A percentile compares a stretch with the other conserved stretches of the same genome.
Evolutionary conservation across 495 filamentous ascomycete species (phyloP).

Genomic region (Aspergillus bertholletiae): DNA sequence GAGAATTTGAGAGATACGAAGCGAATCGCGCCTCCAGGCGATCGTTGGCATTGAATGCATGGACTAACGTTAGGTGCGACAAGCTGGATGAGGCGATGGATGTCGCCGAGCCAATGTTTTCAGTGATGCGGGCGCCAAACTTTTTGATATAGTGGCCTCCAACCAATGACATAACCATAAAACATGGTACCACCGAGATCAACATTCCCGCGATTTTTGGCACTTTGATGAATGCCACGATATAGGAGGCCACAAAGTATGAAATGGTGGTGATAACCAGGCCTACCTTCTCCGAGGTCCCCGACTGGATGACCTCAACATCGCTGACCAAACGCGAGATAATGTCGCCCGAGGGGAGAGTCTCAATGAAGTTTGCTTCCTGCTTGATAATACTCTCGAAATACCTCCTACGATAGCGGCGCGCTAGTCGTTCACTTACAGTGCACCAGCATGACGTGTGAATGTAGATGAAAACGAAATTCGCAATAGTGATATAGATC

Average conservation of each 20-base stretch:
- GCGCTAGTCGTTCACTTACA: conserved; percentile 60
- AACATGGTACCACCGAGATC: conserved; percentile 62
- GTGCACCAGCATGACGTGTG: conserved; percentile 54
- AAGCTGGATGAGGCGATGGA: conserved; percentile 46
- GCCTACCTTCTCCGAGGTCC: conserved; percentile 65
- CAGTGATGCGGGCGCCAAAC: conserved; percentile 46
- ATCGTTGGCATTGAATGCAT: conserved; percentile 41
- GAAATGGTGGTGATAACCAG: conserved; percentile 53
- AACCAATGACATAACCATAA: conserved; percentile 56
- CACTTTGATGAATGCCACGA: conserved; percentile 60
- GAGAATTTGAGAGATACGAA: conserved; percentile 36
- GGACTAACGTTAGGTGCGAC: conserved; percentile 42
- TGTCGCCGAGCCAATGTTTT: conserved; percentile 43
- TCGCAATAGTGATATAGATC: conserved; percentile 59
- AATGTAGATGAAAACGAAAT: conserved; percentile 56
- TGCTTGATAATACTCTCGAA: conserved; percentile 54
- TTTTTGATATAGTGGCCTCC: conserved; percentile 57
- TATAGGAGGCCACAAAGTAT: conserved; percentile 59
- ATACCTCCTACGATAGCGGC: conserved; percentile 55
- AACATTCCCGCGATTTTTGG: conserved; percentile 35
- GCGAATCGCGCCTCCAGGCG: conserved; percentile 50
- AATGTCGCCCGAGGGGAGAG: conserved; percentile 51
- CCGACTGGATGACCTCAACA: conserved; percentile 55
- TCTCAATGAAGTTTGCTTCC: conserved; percentile 58
- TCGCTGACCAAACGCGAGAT: conserved; percentile 55